Percentiles rank a stretch among this genome's conserved stretches.
These are phyloP conservation scores for Fusarium nurragi DNA, from an alignment of 2,329 filamentous ascomycete species.

Conservation along the genomic window DNA sequence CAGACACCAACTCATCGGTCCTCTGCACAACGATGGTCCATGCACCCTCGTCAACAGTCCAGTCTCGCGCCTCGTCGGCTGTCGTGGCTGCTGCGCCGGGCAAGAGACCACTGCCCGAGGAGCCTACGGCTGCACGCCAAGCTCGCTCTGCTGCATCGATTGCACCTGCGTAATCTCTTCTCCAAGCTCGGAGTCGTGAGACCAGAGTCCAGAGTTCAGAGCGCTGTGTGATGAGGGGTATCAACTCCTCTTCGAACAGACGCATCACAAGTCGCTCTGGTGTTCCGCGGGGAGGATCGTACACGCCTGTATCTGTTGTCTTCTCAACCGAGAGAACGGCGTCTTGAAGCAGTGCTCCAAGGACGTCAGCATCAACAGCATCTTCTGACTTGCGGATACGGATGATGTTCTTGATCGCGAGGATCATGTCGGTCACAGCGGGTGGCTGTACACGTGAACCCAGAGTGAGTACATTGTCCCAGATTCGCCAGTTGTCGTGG, in stretches of 20 bases:
- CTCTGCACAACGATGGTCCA: constrained; percentile 80
- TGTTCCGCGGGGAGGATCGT: constrained; percentile 62
- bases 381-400: constrained; percentile 81
- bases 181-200: constrained; percentile 77
- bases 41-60: constrained; percentile 64
- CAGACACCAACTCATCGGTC: constrained; percentile 82
- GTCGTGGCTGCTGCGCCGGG: constrained; percentile 53
- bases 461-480: constrained; percentile 94
- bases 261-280: constrained; percentile 71
- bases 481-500: constrained; percentile 89
- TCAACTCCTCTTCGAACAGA: constrained; percentile 77
- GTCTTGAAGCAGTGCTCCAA: constrained; percentile 77
- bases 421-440: constrained; percentile 77
- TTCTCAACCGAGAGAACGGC: constrained; percentile 62
- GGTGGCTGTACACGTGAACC: constrained; percentile 80
- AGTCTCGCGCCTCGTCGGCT: constrained; percentile 44
- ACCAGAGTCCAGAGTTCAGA: constrained; percentile 81
- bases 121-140: constrained; percentile 76
- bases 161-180: constrained; percentile 73
- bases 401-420: constrained; percentile 78
- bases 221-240: constrained; percentile 84
- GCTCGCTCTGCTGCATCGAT: constrained; percentile 88
- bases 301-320: constrained; percentile 44
- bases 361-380: constrained; percentile 77
- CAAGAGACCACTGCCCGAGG: constrained; percentile 59